Evolutionary conservation across 768 basidiomycete species (phyloP).

Genomic region (Arthromyces matolae): DNA sequence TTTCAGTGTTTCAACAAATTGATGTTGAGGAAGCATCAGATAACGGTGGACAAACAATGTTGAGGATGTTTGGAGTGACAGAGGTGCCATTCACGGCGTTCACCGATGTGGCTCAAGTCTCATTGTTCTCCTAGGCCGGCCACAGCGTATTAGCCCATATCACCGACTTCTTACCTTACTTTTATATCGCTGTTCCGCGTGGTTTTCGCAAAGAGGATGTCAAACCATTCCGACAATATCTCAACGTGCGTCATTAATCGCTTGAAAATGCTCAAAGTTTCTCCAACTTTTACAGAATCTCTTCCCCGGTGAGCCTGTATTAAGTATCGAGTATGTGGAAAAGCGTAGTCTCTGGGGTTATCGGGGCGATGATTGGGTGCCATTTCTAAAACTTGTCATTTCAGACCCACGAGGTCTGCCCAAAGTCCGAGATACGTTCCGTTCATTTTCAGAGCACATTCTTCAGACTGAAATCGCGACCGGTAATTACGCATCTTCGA

Average conservation of each 20-base stretch:
- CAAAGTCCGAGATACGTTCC: conserved; percentile 85
- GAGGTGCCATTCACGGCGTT: conserved; percentile 44
- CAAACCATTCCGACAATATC: conserved; percentile 54
- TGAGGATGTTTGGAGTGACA: conserved; percentile 89
- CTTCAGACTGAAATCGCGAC: conserved; percentile 12
- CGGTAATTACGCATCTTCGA: conserved; percentile 61
- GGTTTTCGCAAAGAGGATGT: conserved; percentile 74
- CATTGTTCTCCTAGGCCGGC: conserved; percentile 49
- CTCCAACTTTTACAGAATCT: conserved; percentile 26
- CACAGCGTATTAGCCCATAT: conserved; percentile 87
- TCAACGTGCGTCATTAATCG: conserved; percentile 60
- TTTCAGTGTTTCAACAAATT: conserved; percentile 90
- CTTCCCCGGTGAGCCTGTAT: conserved; percentile 36
- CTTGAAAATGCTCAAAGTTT: not conserved
- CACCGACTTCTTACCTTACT: conserved; percentile 85
- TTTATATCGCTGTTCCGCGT: conserved; percentile 84
- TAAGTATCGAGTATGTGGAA: conserved; percentile 52
- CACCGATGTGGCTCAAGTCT: not conserved
- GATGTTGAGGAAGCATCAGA: conserved; percentile 73
- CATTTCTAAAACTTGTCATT: conserved; percentile 85
- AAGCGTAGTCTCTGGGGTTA: conserved; percentile 87
- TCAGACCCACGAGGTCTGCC: conserved; percentile 73
- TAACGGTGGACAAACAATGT: conserved; percentile 36
- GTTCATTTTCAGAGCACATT: not conserved
- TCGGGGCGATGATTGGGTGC: conserved; percentile 68